Evolutionary conservation across 768 basidiomycete species (phyloP).

Genomic region (Daedaleopsis nitida): DNA sequence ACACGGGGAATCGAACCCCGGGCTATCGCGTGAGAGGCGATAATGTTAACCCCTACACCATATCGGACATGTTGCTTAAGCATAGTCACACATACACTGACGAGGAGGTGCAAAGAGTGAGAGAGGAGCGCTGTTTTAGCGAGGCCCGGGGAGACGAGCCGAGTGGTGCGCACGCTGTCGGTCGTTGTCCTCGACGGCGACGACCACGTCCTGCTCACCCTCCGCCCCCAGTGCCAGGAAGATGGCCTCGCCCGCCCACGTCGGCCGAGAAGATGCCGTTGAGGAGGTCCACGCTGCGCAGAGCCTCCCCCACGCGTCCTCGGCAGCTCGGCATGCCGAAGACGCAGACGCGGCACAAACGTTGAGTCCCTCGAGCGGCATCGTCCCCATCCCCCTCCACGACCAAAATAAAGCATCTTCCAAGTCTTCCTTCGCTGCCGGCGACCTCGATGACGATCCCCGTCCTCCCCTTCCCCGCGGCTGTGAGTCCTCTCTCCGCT

Average conservation of each 20-base stretch:
- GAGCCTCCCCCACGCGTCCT: slow-evolving; percentile 14
- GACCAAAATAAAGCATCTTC: slow-evolving; percentile 11
- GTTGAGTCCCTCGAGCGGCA: slow-evolving; percentile 15
- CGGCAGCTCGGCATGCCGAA: slow-evolving; percentile 22
- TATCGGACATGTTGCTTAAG: slow-evolving; percentile 15
- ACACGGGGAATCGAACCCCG: slow-evolving; percentile 25
- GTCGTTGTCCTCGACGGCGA: slow-evolving; percentile 14
- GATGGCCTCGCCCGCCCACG: slow-evolving; percentile 12
- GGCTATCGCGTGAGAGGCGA: slow-evolving; percentile 25
- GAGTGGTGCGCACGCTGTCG: background rate
- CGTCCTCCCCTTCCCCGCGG: background rate
- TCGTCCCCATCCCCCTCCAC: slow-evolving; percentile 9
- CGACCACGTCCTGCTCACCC: slow-evolving; percentile 1
- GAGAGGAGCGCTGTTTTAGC: too few species aligned
- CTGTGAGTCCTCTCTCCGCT: slow-evolving; percentile 5
- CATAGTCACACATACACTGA: too few species aligned
- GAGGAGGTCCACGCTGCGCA: slow-evolving; percentile 13
- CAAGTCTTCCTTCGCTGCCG: slow-evolving; percentile 19
- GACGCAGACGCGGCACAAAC: slow-evolving; percentile 9
- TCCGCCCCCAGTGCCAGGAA: background rate
- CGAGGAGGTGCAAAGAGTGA: too few species aligned
- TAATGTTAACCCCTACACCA: slow-evolving; percentile 25
- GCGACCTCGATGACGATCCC: background rate
- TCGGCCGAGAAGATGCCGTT: slow-evolving; percentile 16
- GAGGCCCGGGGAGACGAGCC: slow-evolving; percentile 5